These are phyloP conservation scores for Amoebophrya sp. DNA, from an alignment of 169 alveolate genomes.

Conservation along the genomic window DNA sequence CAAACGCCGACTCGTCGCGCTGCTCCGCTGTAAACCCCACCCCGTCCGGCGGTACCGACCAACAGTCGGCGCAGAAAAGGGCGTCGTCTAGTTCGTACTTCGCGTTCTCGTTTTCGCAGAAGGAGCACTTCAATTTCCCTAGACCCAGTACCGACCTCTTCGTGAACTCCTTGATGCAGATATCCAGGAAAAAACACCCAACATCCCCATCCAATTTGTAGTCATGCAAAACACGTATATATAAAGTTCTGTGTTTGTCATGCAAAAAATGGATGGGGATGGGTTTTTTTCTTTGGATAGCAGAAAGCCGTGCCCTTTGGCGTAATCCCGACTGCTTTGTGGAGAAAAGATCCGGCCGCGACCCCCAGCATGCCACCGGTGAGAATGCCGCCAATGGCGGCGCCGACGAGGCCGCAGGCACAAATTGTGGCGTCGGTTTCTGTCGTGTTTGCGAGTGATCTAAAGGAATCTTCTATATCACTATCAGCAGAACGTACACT, in stretches of 20 bases:
- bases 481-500: no score
- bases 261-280: no score
- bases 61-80: neutral
- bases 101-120: neutral
- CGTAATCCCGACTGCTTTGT: neutral
- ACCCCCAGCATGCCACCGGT: conserved; percentile 3
- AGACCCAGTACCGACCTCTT: neutral
- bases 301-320: neutral
- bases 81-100: neutral
- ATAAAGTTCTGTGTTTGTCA: no score
- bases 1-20: no score
- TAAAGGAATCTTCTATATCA: no score
- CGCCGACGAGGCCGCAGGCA: neutral
- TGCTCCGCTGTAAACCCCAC: no score
- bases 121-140: neutral
- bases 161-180: conserved; percentile 18
- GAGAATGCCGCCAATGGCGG: neutral
- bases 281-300: no score
- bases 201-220: no score
- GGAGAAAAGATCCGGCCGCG: neutral
- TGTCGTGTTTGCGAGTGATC: no score
- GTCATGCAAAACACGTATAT: no score
- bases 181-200: no score
- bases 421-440: neutral
- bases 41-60: no score